phyloP scores from a whole-genome alignment of 2,329 filamentous ascomycete genomes.

The Ophiosphaerella korrae region DNA sequence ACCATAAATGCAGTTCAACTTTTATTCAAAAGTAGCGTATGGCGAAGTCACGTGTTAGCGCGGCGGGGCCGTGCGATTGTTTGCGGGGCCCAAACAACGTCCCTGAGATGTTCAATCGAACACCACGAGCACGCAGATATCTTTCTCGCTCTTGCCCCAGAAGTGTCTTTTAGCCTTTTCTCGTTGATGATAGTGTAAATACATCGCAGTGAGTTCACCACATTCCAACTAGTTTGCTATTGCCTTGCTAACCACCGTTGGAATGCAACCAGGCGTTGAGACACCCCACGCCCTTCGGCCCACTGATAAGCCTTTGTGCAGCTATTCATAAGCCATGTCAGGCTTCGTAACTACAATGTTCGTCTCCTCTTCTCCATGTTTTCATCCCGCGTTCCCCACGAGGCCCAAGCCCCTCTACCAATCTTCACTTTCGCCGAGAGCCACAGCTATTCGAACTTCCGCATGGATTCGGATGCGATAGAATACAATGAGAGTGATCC shows the following conservation, averaged over 20 bases:
- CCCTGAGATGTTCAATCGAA: constrained; percentile 7
- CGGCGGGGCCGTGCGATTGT: constrained; percentile 19
- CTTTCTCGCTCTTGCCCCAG: constrained; percentile 5
- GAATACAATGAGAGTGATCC: constrained; percentile 17
- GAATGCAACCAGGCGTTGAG: constrained; percentile 31
- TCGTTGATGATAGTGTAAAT: constrained; percentile 10
- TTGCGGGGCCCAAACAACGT: constrained; percentile 31
- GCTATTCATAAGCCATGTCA: constrained; percentile 59
- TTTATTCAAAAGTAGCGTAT: not conserved
- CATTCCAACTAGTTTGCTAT: constrained; percentile 28
- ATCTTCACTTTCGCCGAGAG: constrained; percentile 52
- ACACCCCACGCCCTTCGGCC: constrained; percentile 18
- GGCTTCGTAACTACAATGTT: constrained; percentile 84
- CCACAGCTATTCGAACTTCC: constrained; percentile 46
- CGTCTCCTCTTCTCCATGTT: constrained; percentile 52
- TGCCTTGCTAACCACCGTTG: constrained; percentile 37
- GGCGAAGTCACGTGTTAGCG: constrained; percentile 15
- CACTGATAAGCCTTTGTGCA: constrained; percentile 25
- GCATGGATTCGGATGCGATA: constrained; percentile 20
- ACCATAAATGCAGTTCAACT: not conserved
- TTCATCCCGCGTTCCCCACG: constrained; percentile 38
- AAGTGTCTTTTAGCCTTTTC: not conserved
- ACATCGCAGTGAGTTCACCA: not conserved
- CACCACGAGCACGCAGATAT: constrained; percentile 6
- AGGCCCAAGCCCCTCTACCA: constrained; percentile 48